Evolutionary conservation across 345 rosid species (phyloP).

Genomic region (Salix exigua): DNA sequence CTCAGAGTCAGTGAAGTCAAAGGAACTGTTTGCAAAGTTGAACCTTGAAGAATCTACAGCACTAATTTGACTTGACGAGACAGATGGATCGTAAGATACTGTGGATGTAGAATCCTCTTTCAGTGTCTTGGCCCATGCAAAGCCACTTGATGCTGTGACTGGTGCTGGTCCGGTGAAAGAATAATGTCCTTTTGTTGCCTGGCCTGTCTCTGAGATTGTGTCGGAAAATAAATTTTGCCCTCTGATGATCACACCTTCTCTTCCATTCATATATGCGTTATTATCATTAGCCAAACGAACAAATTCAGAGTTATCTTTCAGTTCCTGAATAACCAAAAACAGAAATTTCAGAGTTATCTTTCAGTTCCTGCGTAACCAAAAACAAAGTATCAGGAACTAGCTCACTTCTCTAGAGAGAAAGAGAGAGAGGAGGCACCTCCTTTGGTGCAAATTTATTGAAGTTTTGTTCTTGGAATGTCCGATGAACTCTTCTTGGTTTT

Average conservation of each 20-base stretch:
- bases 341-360: conserved; percentile 17
- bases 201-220: conserved; percentile 30
- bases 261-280: conserved; percentile 8
- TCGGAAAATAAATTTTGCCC: conserved; percentile 26
- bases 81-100: conserved; percentile 40
- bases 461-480: conserved; percentile 33
- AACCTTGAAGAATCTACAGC: conserved; percentile 36
- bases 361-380: conserved; percentile 30
- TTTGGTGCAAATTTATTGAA: conserved; percentile 22
- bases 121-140: conserved; percentile 39
- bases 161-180: conserved; percentile 24
- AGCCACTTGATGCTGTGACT: conserved; percentile 25
- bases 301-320: conserved; percentile 20
- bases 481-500: conserved; percentile 39
- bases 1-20: conserved; percentile 23
- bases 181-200: conserved; percentile 9
- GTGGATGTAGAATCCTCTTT: conserved; percentile 47
- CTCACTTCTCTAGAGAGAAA: neutral
- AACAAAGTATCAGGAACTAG: neutral
- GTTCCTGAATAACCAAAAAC: conserved; percentile 28
- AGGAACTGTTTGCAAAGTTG: conserved; percentile 38
- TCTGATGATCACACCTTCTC: conserved; percentile 8
- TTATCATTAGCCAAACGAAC: conserved; percentile 11
- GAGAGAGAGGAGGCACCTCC: conserved; percentile 34
- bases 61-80: conserved; percentile 43